A percentile compares a stretch with the other conserved stretches of the same genome.
These are phyloP conservation scores for Acanthamoeba sp. DNA, from an alignment of 208 protist genomes.

Conservation along the genomic window DNA sequence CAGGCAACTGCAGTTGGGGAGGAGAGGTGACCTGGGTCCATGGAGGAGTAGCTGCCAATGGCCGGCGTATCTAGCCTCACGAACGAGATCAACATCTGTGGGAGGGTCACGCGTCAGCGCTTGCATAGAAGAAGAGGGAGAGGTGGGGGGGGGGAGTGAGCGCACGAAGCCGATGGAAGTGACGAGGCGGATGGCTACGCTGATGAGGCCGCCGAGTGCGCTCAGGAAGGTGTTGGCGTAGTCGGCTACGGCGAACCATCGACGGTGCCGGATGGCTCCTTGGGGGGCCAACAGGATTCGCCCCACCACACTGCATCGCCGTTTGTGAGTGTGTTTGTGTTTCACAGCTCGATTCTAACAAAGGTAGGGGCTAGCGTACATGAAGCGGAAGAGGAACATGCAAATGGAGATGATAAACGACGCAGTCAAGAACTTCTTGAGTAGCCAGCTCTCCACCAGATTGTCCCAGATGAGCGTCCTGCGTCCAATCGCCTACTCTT, in stretches of 20 bases:
- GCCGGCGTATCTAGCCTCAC: constrained; percentile 33
- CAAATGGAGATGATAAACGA: constrained; percentile 53
- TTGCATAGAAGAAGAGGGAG: not conserved
- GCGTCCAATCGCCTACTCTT: not conserved
- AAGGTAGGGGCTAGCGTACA: not conserved
- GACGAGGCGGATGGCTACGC: constrained; percentile 9
- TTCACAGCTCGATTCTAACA: not conserved
- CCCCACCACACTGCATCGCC: not conserved
- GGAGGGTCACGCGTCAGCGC: too few species aligned
- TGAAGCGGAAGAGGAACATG: constrained; percentile 62
- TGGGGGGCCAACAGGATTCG: not conserved
- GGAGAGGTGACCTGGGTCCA: not conserved
- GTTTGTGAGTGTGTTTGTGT: not conserved
- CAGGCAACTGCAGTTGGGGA: not conserved
- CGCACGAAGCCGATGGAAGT: constrained; percentile 20
- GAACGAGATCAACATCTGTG: constrained; percentile 53
- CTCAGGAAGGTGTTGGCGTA: constrained; percentile 63
- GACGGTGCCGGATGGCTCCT: constrained; percentile 11
- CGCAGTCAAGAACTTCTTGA: not conserved
- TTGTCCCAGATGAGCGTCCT: not conserved
- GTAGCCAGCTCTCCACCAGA: constrained; percentile 4
- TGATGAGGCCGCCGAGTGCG: constrained; percentile 56
- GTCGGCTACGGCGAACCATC: constrained; percentile 40
- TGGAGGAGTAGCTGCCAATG: constrained; percentile 38
- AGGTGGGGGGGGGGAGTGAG: not conserved